Base-by-base conservation (phyloP, 768 basidiomycete genomes). In the Rhodosporidiobolus sp. region DNA sequence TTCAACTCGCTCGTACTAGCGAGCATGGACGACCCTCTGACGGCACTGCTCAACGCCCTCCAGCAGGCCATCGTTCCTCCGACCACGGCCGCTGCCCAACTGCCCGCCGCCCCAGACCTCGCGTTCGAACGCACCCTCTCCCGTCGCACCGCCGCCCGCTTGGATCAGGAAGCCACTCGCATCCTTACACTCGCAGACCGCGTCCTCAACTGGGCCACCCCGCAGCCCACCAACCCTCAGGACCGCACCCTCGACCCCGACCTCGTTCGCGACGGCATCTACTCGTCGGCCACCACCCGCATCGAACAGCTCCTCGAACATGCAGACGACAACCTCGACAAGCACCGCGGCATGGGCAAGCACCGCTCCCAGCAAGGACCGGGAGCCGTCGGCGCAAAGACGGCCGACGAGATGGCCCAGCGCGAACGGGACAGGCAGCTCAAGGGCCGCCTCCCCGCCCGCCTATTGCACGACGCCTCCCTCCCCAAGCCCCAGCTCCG, bases 61-160 rank as follows among this genome's bases (percentile, higher is more conserved):
- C 67, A 72, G 24, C 16, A 26, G 4, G 59, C 74, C 19, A 35
- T 76, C 17, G 49, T 69, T 20, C 56, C 72, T 4, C 69, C 81
- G 5, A 83, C 82, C 16, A 71, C 75, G 8, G 75, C 79, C 38
- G 82, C 81, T 10, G 75, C 79, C 7, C 61, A 57, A 12, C 74
- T 83, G 12, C 82, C 83, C 20, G 59, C 61, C 16, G 89, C 92
- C 5, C 73, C 83, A 22, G 94, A 97, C 82, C 83, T 98, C 67
- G 82, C 84, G n/a, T 97, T 94, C 81, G 91, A 96, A 81, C 89
- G 91, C 32, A 90, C 94, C 4, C 86, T 98, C 73, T 89, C 94
- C 80, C 81, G 86, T 8, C 83, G 81, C 3, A 84, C 96, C 65
- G 89, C 88, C 3, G 83, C 83, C 65, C 86, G 88, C 53, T 81